Percentiles rank a stretch among this genome's conserved stretches.
Evolutionary conservation across 1,284 basidiomycete genomes (phyloP).

Genomic region (Sporisorium reilianum): DNA sequence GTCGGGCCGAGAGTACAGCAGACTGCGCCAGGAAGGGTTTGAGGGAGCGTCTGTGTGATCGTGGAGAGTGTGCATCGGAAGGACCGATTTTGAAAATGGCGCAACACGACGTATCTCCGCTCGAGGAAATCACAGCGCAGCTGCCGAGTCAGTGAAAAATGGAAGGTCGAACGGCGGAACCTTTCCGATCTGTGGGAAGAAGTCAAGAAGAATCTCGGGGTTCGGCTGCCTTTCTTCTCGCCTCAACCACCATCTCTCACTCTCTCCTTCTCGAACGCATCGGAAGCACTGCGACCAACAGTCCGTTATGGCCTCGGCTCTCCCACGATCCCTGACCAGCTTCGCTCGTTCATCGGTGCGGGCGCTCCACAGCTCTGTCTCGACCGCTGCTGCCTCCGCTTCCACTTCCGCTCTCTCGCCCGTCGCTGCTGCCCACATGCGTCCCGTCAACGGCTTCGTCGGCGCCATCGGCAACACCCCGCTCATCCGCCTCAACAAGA

Average conservation of each 20-base stretch:
- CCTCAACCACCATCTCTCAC: not conserved
- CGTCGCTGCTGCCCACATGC: constrained; percentile 57
- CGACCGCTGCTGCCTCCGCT: constrained; percentile 18
- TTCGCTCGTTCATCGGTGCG: constrained; percentile 37
- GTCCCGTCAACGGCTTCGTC: constrained; percentile 78
- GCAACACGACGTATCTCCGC: constrained; percentile 6
- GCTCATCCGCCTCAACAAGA: constrained; percentile 74
- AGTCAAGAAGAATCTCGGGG: not conserved
- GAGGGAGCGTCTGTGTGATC: not conserved
- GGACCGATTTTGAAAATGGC: constrained; percentile 5
- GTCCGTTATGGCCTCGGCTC: constrained; percentile 29
- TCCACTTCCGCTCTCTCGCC: constrained; percentile 37
- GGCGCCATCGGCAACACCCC: constrained; percentile 95
- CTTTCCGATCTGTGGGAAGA: too few species aligned
- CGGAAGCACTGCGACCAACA: not conserved
- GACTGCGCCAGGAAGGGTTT: not conserved
- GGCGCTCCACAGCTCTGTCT: constrained; percentile 23
- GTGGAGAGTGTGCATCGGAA: not conserved
- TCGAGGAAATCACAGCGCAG: not conserved
- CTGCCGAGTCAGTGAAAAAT: not conserved
- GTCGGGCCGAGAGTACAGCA: not conserved
- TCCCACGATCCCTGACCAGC: constrained; percentile 26
- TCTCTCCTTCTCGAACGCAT: not conserved
- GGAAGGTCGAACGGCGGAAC: not conserved
- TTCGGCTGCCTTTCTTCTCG: too few species aligned